These are phyloP conservation scores for Russula brevipes DNA, from an alignment of 768 basidiomycete species.

Conservation along the genomic window DNA sequence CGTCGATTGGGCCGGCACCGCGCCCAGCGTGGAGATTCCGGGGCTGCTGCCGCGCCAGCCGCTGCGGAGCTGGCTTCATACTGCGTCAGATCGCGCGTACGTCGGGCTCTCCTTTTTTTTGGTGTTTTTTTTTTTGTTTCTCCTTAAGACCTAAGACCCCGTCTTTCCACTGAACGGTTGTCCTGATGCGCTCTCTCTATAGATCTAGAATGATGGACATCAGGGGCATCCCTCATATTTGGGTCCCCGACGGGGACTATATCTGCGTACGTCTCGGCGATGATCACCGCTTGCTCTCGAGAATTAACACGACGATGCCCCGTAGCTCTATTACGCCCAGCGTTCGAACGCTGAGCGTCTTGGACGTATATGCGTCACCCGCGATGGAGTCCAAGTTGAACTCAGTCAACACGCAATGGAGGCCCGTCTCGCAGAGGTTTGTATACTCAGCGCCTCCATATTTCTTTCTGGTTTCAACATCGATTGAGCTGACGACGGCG, in stretches of 20 bases:
- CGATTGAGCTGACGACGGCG: slow-evolving; percentile 4
- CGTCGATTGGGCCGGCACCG: slow-evolving; percentile 18
- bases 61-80: slow-evolving; percentile 21
- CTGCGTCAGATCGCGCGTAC: slow-evolving; percentile 19
- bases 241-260: slow-evolving; percentile 22
- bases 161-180: background rate
- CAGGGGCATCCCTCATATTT: slow-evolving; percentile 19
- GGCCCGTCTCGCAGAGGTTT: slow-evolving; percentile 20
- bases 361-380: slow-evolving; percentile 14
- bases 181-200: background rate
- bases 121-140: background rate
- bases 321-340: slow-evolving; percentile 18
- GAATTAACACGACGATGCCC: background rate
- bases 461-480: slow-evolving; percentile 24
- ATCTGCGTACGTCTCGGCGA: slow-evolving; percentile 17
- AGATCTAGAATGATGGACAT: slow-evolving; percentile 24
- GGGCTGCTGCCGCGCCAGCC: slow-evolving; percentile 20
- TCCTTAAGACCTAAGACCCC: no score
- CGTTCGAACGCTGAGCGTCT: slow-evolving; percentile 5
- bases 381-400: slow-evolving; percentile 21
- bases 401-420: slow-evolving; percentile 23
- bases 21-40: slow-evolving; percentile 21
- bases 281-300: background rate
- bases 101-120: background rate
- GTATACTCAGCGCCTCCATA: slow-evolving; percentile 23